These are phyloP conservation scores for Fusarium denticulatum DNA, from an alignment of 2,329 filamentous ascomycete species.

Conservation along the genomic window DNA sequence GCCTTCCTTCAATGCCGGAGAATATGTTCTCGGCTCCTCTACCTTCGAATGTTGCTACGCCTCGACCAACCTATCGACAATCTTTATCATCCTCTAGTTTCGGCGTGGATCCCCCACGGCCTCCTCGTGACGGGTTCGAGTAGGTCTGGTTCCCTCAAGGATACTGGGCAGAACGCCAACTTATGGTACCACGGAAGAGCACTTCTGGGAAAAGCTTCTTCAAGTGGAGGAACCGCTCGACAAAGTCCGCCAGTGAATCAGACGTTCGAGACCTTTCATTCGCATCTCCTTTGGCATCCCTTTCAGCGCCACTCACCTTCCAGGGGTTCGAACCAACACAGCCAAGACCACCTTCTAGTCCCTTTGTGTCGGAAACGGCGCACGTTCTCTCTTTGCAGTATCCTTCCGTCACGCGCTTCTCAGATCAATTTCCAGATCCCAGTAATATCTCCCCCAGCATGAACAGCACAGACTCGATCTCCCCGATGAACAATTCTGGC, in stretches of 20 bases:
- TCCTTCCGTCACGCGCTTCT: constrained; percentile 25
- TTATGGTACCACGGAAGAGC: constrained; percentile 43
- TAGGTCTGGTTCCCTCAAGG: constrained; percentile 72
- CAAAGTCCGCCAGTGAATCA: constrained; percentile 50
- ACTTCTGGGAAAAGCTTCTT: constrained; percentile 50
- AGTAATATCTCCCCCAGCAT: constrained; percentile 1
- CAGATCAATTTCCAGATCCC: constrained; percentile 15
- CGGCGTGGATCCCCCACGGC: constrained; percentile 63
- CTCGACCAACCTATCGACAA: neutral
- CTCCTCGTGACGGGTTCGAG: constrained; percentile 64
- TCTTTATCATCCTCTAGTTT: constrained; percentile 32
- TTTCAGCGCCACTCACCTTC: constrained; percentile 24
- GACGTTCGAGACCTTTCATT: constrained; percentile 36
- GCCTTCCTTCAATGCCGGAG: constrained; percentile 24
- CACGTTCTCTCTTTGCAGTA: constrained; percentile 60
- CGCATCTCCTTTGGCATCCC: constrained; percentile 40
- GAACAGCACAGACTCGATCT: constrained; percentile 11
- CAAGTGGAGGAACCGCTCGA: constrained; percentile 54
- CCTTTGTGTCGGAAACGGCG: constrained; percentile 58
- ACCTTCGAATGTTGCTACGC: neutral
- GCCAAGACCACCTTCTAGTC: constrained; percentile 47
- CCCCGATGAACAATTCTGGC: neutral
- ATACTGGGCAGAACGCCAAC: constrained; percentile 69
- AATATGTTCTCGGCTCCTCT: constrained; percentile 6
- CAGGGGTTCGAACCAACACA: constrained; percentile 18